Conservation (phyloP, 805 yeast species). For the Ogataea chonburiensis region DNA sequence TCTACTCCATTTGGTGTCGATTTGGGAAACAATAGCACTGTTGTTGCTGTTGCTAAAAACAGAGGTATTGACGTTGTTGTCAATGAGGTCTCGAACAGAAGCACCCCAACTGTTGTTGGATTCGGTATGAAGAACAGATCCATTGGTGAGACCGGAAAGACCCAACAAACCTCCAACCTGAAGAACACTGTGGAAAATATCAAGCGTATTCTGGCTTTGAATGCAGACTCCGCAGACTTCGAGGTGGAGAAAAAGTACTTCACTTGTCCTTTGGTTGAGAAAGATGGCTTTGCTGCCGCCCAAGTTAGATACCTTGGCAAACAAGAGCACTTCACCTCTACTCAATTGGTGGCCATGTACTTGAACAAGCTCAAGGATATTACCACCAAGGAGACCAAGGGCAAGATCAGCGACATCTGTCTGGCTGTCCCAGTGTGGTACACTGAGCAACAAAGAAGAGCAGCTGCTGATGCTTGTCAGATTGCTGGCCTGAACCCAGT, state of each 20-base stretch:
- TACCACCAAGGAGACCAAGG: constrained; percentile 78
- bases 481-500: constrained; percentile 98
- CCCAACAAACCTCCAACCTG: constrained; percentile 93
- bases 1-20: constrained; percentile 97
- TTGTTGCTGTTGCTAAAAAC: constrained; percentile 94
- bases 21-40: constrained; percentile 93
- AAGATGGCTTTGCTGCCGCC: constrained; percentile 76
- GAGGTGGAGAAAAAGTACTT: constrained; percentile 70
- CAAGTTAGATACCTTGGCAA: constrained; percentile 83
- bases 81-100: constrained; percentile 97
- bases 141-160: constrained; percentile 94
- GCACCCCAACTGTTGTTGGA: constrained; percentile 88
- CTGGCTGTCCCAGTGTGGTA: constrained; percentile 97
- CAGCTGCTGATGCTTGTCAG: constrained; percentile 90
- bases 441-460: constrained; percentile 95
- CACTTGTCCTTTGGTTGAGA: constrained; percentile 67
- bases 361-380: constrained; percentile 84
- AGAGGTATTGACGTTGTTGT: constrained; percentile 98
- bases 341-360: constrained; percentile 94
- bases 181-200: constrained; percentile 95
- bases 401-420: constrained; percentile 80
- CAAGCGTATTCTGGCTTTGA: constrained; percentile 87
- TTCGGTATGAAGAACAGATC: constrained; percentile 87
- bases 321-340: constrained; percentile 74
- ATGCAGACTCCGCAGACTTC: constrained; percentile 72